Evolutionary conservation across 306 rosid species (phyloP), one percentile per base, ranked within the genome.

Genomic region (Begonia loranthoides): DNA sequence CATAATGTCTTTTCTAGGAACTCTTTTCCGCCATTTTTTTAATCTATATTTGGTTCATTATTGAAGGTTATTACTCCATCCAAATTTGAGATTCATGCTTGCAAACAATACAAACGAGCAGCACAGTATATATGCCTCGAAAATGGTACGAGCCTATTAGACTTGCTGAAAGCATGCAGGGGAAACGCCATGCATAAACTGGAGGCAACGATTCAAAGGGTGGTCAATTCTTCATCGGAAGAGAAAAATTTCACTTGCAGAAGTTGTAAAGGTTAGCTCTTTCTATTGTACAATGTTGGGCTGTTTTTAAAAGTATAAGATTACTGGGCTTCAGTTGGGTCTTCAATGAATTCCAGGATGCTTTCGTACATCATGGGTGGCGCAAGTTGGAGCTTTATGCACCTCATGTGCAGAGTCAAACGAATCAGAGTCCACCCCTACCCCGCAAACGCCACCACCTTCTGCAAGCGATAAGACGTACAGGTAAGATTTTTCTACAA

Each of bases 31-130:
- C 45, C 44, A 15, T 34, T 14, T 58, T 14, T 57, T 67, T 50
- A 51, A 60, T 65, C n/a, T 50, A 44, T 48, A 22, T 63, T 57
- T 63, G 45, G 38, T 17, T 52, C 59, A 51, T 50, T 33, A 48
- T 33, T 69, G 56, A 59, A 90, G 99, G 79, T 90, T 22, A 66
- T 90, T 60, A 94, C 99, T 13, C 95, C 94, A 43, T 90, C 99
- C 63, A 80, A 83, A 59, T 90, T 90, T 36, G 99, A 90, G 93
- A 86, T 90, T 77, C 99, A 90, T 75, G 99, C 99, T 47, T 80
- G 94, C 72, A 82, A 83, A 57, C 66, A 73, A 48, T 90, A 90
- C 55, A 82, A 78, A 74, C 87, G 99, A 68, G 99, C 99, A 39
- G 87, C 95, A 8, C 81, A 90, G 63, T 90, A 90, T 59, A 90